Percentiles rank a stretch among this genome's conserved stretches.
These are phyloP conservation scores for Atalantia buxifolia DNA, from an alignment of 345 rosid genomes.

Conservation along the genomic window DNA sequence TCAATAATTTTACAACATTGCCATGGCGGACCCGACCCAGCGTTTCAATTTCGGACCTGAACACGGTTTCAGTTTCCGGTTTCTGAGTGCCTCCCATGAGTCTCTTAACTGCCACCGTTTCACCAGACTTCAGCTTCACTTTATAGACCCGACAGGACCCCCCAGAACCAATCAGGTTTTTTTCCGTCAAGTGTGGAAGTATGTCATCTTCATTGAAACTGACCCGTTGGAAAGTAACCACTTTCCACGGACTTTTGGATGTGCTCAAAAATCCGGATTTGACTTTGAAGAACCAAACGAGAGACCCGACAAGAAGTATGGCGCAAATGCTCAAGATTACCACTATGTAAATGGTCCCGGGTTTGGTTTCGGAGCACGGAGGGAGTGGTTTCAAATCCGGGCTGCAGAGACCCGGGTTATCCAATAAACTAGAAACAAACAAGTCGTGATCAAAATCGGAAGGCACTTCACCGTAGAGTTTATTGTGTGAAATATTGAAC, in stretches of 20 bases:
- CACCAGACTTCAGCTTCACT: constrained; percentile 48
- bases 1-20: constrained; percentile 57
- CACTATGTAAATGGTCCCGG: constrained; percentile 19
- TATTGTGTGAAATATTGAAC: constrained; percentile 62
- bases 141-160: constrained; percentile 65
- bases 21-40: constrained; percentile 63
- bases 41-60: constrained; percentile 55
- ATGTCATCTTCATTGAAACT: constrained; percentile 45
- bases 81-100: constrained; percentile 34
- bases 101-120: constrained; percentile 64
- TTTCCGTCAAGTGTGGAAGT: constrained; percentile 34
- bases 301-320: constrained; percentile 31
- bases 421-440: constrained; percentile 43
- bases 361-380: constrained; percentile 39
- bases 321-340: constrained; percentile 30
- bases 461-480: constrained; percentile 53
- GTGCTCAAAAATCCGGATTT: constrained; percentile 27
- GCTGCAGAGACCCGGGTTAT: constrained; percentile 65
- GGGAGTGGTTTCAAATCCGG: constrained; percentile 39
- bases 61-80: constrained; percentile 30
- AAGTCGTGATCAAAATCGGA: constrained; percentile 28
- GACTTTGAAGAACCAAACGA: constrained; percentile 40
- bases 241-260: constrained; percentile 31
- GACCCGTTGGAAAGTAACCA: constrained; percentile 58
- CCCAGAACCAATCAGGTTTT: constrained; percentile 58